phyloP scores from a whole-genome alignment of 805 yeast genomes.

The Myxozyma udenii region DNA sequence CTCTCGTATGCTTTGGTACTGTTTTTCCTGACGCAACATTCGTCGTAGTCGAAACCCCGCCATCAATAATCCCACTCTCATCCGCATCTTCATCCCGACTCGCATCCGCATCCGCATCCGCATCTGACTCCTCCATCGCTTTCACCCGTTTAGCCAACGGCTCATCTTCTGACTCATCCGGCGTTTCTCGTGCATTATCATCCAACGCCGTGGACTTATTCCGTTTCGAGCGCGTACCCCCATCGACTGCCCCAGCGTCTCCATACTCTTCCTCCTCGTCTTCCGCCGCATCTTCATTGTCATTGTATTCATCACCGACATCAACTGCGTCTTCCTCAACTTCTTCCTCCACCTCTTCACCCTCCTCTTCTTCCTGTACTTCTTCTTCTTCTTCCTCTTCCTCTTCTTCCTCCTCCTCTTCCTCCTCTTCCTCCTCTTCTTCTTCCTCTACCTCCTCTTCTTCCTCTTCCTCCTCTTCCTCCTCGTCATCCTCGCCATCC shows the following conservation, averaged over 20 bases:
- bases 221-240: neutral
- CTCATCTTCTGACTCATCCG: constrained; percentile 34
- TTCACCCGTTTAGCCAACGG: constrained; percentile 37
- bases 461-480: neutral
- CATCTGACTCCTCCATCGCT: constrained; percentile 29
- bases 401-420: neutral
- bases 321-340: constrained; percentile 3
- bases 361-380: neutral
- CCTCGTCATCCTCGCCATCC: neutral
- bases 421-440: constrained; percentile 1
- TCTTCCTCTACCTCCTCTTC: neutral
- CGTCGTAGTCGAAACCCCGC: constrained; percentile 19
- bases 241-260: neutral
- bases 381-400: constrained; percentile 1
- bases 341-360: neutral
- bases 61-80: too few species aligned
- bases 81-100: constrained; percentile 34
- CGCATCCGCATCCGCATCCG: constrained; percentile 34
- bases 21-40: constrained; percentile 29
- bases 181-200: too few species aligned
- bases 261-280: constrained; percentile 1
- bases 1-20: constrained; percentile 34
- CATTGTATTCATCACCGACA: too few species aligned
- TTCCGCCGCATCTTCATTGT: too few species aligned
- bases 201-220: too few species aligned